These are phyloP conservation scores for Lophiostoma macrostomum DNA, from an alignment of 495 filamentous ascomycete species.

Conservation along the genomic window DNA sequence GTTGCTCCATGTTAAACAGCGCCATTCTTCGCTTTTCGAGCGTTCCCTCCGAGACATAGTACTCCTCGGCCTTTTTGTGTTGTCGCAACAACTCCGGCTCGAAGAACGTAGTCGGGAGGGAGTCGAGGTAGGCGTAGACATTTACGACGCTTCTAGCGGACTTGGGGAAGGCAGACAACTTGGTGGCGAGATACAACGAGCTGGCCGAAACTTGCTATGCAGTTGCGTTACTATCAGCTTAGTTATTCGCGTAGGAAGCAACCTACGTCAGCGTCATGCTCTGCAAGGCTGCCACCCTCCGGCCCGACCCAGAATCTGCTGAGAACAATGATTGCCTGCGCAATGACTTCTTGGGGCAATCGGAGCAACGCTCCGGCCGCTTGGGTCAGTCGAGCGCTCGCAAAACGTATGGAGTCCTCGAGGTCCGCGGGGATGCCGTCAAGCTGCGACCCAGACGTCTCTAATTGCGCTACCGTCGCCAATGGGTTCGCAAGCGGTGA, in stretches of 20 bases:
- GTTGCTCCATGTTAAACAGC: conserved; percentile 68
- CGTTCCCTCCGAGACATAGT: conserved; percentile 69
- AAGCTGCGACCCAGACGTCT: conserved; percentile 61
- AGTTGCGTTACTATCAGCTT: not conserved
- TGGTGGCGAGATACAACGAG: conserved; percentile 76
- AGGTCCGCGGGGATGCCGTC: conserved; percentile 75
- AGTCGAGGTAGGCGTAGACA: conserved; percentile 78
- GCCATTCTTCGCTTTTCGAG: conserved; percentile 61
- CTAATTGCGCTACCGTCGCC: conserved; percentile 77
- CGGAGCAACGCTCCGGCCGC: conserved; percentile 81
- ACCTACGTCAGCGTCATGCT: conserved; percentile 55
- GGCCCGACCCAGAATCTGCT: conserved; percentile 79
- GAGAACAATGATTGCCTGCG: conserved; percentile 82
- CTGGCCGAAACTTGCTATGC: conserved; percentile 83
- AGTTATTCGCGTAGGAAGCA: not conserved
- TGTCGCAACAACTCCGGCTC: conserved; percentile 42
- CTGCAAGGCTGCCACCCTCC: conserved; percentile 60
- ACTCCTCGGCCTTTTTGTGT: conserved; percentile 52
- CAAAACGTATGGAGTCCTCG: conserved; percentile 66
- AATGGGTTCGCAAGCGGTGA: conserved; percentile 70
- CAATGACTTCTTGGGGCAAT: conserved; percentile 83
- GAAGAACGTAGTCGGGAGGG: conserved; percentile 61
- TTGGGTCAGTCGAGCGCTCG: conserved; percentile 76
- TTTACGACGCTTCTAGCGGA: conserved; percentile 76
- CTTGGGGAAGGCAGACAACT: conserved; percentile 73